Conservation (phyloP, 1,284 basidiomycete species). For the Schizophyllum amplum region DNA sequence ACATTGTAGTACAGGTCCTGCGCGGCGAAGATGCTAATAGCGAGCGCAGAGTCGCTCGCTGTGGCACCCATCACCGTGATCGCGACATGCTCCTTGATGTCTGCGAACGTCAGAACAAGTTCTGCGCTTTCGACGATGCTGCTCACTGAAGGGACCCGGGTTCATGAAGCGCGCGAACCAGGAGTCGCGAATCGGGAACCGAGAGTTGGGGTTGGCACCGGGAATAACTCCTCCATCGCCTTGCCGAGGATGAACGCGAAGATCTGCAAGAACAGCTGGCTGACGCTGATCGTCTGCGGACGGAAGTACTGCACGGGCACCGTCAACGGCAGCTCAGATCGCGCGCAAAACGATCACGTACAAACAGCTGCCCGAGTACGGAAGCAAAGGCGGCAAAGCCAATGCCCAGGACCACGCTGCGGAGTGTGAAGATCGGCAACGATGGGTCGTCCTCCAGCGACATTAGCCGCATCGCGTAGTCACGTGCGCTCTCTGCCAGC, state of each 20-base stretch:
- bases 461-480: constrained; percentile 20
- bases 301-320: constrained; percentile 16
- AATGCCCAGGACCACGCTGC: constrained; percentile 10
- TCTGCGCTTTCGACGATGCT: neutral
- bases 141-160: constrained; percentile 29
- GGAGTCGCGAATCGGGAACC: constrained; percentile 3
- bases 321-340: neutral
- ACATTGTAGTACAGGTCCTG: constrained; percentile 31
- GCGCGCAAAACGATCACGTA: constrained; percentile 16
- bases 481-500: constrained; percentile 32
- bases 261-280: constrained; percentile 40
- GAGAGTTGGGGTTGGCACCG: constrained; percentile 20
- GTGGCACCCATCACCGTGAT: constrained; percentile 66
- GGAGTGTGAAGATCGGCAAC: constrained; percentile 27
- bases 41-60: constrained; percentile 30
- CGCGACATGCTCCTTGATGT: constrained; percentile 62
- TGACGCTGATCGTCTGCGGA: constrained; percentile 37
- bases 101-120: neutral
- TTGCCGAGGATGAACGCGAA: constrained; percentile 20
- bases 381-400: constrained; percentile 34
- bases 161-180: constrained; percentile 17
- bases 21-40: constrained; percentile 33
- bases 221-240: constrained; percentile 28
- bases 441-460: constrained; percentile 38
- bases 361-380: constrained; percentile 38